These are phyloP conservation scores for Elymus sibiricus DNA, from an alignment of 176 grass and related monocot genomes.

Conservation along the genomic window DNA sequence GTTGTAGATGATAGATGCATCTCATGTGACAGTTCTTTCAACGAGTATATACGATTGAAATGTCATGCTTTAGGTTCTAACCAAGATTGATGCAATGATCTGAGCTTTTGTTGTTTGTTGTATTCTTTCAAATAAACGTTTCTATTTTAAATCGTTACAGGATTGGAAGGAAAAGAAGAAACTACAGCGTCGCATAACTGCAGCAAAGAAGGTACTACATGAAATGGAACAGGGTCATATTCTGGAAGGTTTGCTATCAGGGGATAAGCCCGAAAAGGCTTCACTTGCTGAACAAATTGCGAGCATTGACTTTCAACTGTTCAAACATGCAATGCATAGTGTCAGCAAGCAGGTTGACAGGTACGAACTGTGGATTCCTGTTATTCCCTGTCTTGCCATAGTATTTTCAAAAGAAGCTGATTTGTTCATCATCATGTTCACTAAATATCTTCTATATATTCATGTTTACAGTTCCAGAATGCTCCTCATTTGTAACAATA, in stretches of 20 bases:
- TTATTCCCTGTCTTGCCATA: background rate
- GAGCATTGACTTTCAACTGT: constrained; percentile 69
- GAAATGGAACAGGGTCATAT: constrained; percentile 84
- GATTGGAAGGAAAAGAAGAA: constrained; percentile 95
- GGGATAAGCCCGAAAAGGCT: constrained; percentile 68
- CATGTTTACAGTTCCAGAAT: background rate
- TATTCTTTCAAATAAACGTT: constrained; percentile 19
- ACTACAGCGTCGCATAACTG: constrained; percentile 52
- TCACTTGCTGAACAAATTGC: constrained; percentile 76
- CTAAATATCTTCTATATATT: background rate
- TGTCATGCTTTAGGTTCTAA: background rate
- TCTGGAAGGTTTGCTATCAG: constrained; percentile 70
- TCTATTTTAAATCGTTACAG: constrained; percentile 34
- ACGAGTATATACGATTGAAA: background rate
- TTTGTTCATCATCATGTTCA: background rate
- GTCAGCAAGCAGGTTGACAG: constrained; percentile 48
- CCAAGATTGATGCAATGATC: background rate
- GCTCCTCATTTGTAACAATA: background rate
- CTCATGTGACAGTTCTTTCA: constrained; percentile 6
- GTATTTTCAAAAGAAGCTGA: constrained; percentile 3
- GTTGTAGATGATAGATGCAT: background rate
- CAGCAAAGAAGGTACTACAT: constrained; percentile 72
- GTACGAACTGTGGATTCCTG: constrained; percentile 14
- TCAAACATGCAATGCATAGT: constrained; percentile 73
- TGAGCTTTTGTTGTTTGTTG: background rate